Conservation (phyloP, 208 protist species). For the Trichomonas vaginalis region DNA sequence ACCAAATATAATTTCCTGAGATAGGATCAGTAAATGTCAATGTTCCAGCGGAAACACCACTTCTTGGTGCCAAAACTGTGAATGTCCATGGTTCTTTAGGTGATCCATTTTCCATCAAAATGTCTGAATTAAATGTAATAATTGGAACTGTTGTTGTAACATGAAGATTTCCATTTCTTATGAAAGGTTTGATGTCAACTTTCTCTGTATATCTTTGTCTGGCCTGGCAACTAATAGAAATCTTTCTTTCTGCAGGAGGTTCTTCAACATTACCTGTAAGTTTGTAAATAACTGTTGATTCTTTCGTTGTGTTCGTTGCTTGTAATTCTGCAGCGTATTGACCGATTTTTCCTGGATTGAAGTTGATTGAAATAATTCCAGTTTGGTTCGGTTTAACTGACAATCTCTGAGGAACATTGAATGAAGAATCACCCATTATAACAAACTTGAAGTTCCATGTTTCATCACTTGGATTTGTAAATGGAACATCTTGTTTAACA, state of each 20-base stretch:
- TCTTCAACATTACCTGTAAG: neutral
- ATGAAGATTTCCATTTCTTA: neutral
- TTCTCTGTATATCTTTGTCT: neutral
- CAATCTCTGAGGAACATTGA: neutral
- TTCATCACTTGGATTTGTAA: neutral
- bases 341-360: neutral
- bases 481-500: neutral
- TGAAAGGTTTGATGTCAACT: neutral
- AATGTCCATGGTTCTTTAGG: neutral
- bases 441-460: neutral
- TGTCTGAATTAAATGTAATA: neutral
- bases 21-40: neutral
- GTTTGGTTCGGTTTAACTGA: neutral
- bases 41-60: neutral
- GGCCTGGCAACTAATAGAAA: neutral
- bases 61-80: neutral
- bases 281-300: neutral
- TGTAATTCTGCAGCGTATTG: neutral
- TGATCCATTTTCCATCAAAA: neutral
- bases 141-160: neutral
- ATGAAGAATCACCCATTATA: neutral
- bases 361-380: neutral
- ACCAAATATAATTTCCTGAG: neutral
- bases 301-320: neutral
- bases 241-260: neutral